Evolutionary conservation across 768 basidiomycete species (phyloP).

Genomic region (Leccinum boreale): DNA sequence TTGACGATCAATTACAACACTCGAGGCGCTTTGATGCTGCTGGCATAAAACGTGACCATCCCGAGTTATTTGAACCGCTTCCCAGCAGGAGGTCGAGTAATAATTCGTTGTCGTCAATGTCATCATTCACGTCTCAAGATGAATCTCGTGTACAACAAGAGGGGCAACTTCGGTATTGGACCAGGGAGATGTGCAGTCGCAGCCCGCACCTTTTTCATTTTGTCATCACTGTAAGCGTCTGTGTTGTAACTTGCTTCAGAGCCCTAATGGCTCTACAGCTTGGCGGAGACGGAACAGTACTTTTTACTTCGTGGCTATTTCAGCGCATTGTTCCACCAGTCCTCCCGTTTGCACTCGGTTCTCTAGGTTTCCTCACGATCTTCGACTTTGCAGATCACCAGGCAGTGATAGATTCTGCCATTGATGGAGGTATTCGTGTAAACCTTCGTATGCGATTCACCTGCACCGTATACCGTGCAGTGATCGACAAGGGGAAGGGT

Average conservation of each 20-base stretch:
- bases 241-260: not conserved
- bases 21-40: conserved; percentile 94
- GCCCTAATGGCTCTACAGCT: conserved; percentile 50
- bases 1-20: conserved; percentile 83
- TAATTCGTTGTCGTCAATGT: conserved; percentile 56
- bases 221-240: conserved; percentile 81
- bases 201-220: conserved; percentile 96
- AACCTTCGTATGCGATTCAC: conserved; percentile 99
- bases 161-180: conserved; percentile 97
- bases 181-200: conserved; percentile 89
- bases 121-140: conserved; percentile 43
- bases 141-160: conserved; percentile 48
- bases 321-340: conserved; percentile 99
- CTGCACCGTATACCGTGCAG: conserved; percentile 94
- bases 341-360: conserved; percentile 94
- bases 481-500: conserved; percentile 64
- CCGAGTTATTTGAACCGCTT: conserved; percentile 81
- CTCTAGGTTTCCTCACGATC: conserved; percentile 95
- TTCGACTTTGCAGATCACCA: conserved; percentile 90
- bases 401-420: conserved; percentile 78
- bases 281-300: conserved; percentile 96
- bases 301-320: conserved; percentile 99
- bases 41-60: conserved; percentile 82
- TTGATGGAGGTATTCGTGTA: conserved; percentile 93
- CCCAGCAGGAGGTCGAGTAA: conserved; percentile 69